Evolutionary conservation across 108 stramenopile species (phyloP).

Genomic region (Nitzschia sp.): DNA sequence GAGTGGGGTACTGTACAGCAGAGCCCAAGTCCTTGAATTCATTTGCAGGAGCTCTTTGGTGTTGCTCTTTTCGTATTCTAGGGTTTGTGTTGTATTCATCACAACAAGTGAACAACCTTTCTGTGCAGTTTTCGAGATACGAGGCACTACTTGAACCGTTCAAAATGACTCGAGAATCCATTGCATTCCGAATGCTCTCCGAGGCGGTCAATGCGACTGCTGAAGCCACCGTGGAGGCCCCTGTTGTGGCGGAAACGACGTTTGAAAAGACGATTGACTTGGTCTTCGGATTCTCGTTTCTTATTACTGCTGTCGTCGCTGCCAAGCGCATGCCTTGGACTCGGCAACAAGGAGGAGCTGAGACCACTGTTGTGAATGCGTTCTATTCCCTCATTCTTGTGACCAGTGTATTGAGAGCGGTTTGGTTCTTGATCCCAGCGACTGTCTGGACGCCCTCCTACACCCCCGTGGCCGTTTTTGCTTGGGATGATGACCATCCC

Average conservation of each 20-base stretch:
- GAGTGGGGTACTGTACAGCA: no score
- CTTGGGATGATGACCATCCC: slow-evolving; percentile 71
- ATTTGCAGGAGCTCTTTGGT: no score
- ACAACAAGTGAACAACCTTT: no score
- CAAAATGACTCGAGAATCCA: no score
- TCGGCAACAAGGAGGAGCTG: slow-evolving; percentile 74
- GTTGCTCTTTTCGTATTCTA: no score
- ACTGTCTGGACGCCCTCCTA: slow-evolving; percentile 80
- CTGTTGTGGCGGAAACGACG: slow-evolving; percentile 41
- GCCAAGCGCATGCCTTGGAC: slow-evolving; percentile 80
- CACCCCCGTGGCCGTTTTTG: slow-evolving; percentile 82
- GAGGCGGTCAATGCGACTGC: background rate
- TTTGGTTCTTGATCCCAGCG: slow-evolving; percentile 90
- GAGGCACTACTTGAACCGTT: no score
- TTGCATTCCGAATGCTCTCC: no score
- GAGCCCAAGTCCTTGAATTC: no score
- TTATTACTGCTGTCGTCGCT: slow-evolving; percentile 70
- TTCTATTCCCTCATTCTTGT: slow-evolving; percentile 92
- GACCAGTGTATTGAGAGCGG: slow-evolving; percentile 73
- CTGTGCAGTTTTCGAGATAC: no score
- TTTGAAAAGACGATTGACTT: slow-evolving; percentile 63
- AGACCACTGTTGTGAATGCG: slow-evolving; percentile 92
- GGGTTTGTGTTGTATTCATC: no score
- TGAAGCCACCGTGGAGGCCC: background rate
- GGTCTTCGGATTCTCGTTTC: slow-evolving; percentile 69